Percentiles rank a stretch among this genome's conserved stretches.
These are phyloP conservation scores for Colletotrichum spaethianum DNA, from an alignment of 2,329 filamentous ascomycete genomes.

Conservation along the genomic window DNA sequence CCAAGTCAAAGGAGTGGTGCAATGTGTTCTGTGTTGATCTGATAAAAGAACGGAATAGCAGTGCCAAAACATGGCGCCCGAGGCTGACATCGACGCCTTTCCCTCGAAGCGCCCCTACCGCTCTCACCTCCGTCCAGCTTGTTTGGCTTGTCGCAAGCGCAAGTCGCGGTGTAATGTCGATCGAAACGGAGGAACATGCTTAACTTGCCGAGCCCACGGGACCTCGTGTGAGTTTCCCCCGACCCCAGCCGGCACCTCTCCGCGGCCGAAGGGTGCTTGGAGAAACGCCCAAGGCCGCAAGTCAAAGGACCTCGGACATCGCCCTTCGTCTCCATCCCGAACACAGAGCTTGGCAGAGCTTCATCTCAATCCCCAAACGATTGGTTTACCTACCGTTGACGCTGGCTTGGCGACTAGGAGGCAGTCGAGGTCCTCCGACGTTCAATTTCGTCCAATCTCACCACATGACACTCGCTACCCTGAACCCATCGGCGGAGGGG, in stretches of 20 bases:
- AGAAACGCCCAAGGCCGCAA: constrained; percentile 11
- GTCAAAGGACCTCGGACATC: constrained; percentile 12
- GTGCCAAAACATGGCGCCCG: neutral
- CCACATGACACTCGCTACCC: constrained; percentile 16
- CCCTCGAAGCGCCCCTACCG: constrained; percentile 65
- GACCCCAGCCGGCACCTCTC: constrained; percentile 9
- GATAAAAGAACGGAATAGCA: too few relatives aligned
- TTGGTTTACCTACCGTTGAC: constrained; percentile 7
- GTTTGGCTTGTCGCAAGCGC: constrained; percentile 70
- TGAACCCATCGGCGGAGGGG: constrained; percentile 41
- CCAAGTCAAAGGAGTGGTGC: neutral
- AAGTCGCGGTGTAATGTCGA: constrained; percentile 75
- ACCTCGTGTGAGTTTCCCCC: constrained; percentile 69
- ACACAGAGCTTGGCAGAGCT: constrained; percentile 12
- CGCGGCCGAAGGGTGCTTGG: constrained; percentile 33
- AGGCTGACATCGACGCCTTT: constrained; percentile 9
- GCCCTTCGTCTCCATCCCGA: neutral
- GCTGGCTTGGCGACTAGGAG: constrained; percentile 46
- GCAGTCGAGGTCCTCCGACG: constrained; percentile 5
- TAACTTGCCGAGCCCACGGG: constrained; percentile 71
- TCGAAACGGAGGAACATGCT: constrained; percentile 64
- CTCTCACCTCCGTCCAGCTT: constrained; percentile 74
- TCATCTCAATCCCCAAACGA: neutral
- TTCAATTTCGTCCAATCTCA: neutral
- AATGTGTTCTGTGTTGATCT: neutral